Evolutionary conservation across 768 basidiomycete genomes (phyloP).

Genomic region (Phanerodontia chrysosporium): DNA sequence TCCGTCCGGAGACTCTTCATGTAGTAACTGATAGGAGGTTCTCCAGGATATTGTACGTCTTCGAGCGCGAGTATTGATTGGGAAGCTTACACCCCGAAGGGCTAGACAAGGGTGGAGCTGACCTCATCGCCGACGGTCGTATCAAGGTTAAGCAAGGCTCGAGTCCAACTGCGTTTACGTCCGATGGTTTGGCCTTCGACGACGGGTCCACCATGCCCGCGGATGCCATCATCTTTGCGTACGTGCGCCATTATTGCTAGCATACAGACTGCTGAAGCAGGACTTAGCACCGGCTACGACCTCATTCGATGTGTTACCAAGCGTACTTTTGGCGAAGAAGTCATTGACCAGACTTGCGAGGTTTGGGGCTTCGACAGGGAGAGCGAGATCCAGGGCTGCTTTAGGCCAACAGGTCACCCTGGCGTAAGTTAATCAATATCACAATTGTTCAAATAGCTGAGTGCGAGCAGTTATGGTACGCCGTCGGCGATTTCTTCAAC

Average conservation of each 20-base stretch:
- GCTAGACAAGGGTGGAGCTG: conserved; percentile 18
- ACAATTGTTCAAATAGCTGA: background rate
- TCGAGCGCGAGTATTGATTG: background rate
- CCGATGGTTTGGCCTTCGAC: conserved; percentile 22
- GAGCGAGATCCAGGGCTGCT: conserved; percentile 33
- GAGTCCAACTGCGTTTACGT: conserved; percentile 3
- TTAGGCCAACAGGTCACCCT: conserved; percentile 38
- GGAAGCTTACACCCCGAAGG: conserved; percentile 1
- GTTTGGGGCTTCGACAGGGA: conserved; percentile 41
- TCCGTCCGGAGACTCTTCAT: too few species aligned
- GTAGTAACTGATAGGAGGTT: too few species aligned
- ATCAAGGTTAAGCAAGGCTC: conserved; percentile 20
- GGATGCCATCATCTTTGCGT: conserved; percentile 31
- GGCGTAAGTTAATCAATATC: conserved; percentile 25
- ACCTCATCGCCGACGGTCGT: conserved; percentile 15
- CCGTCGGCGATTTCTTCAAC: conserved; percentile 30
- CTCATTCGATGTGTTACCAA: conserved; percentile 27
- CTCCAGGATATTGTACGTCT: conserved; percentile 15
- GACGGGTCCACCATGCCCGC: conserved; percentile 24
- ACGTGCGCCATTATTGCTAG: background rate
- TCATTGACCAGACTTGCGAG: conserved; percentile 27
- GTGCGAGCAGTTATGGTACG: conserved; percentile 34
- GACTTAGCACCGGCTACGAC: conserved; percentile 29
- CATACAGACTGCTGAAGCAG: background rate
- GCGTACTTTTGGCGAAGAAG: conserved; percentile 33